A percentile compares a stretch with the other conserved stretches of the same genome.
phyloP scores from a whole-genome alignment of 2,329 filamentous ascomycete genomes.

The Fusarium denticulatum region DNA sequence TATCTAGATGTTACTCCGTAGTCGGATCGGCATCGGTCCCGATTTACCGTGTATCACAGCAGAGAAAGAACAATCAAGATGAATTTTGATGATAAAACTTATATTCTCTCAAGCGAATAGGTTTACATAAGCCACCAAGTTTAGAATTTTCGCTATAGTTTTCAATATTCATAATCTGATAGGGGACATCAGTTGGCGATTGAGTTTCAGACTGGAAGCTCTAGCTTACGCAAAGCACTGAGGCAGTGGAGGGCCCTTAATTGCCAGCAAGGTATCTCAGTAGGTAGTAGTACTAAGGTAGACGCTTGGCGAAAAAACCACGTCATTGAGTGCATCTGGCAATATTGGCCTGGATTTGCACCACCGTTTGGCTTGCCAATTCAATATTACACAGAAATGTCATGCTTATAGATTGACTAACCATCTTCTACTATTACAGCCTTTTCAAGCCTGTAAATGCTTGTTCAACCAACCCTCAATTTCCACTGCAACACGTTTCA shows the following conservation, averaged over 20 bases:
- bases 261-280: conserved; percentile 1
- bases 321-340: conserved; percentile 22
- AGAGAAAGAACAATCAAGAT: background rate
- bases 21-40: conserved; percentile 31
- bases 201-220: background rate
- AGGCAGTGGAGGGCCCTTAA: conserved; percentile 4
- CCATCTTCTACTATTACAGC: background rate
- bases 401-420: background rate
- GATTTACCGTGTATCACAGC: conserved; percentile 20
- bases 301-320: conserved; percentile 26
- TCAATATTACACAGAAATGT: background rate
- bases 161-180: background rate
- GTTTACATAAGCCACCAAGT: background rate
- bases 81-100: background rate
- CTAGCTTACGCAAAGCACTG: background rate
- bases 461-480: conserved; percentile 3
- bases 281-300: background rate
- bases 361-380: background rate
- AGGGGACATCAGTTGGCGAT: background rate
- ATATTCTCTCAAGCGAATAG: background rate
- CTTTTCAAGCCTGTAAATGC: background rate
- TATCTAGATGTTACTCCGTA: conserved; percentile 15
- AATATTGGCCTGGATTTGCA: background rate
- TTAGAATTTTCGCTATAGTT: background rate
- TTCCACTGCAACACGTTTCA: conserved; percentile 12